phyloP scores from a whole-genome alignment of 805 yeast species.

The Saturnispora ahearnii region DNA sequence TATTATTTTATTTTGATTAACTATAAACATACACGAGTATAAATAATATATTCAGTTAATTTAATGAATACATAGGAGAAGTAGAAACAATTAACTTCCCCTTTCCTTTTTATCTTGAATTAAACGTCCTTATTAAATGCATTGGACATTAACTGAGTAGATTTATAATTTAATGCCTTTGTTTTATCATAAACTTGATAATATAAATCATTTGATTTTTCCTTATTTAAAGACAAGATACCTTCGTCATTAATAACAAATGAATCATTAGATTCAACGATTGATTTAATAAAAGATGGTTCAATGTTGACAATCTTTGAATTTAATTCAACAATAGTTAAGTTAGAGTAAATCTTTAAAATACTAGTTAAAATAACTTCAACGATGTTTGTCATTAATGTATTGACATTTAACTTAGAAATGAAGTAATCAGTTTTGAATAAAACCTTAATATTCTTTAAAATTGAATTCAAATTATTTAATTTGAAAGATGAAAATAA shows the following conservation, averaged over 20 bases:
- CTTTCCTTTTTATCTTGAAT: background rate
- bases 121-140: constrained; percentile 22
- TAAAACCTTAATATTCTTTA: constrained; percentile 39
- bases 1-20: background rate
- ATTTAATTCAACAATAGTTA: constrained; percentile 18
- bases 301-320: constrained; percentile 11
- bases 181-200: constrained; percentile 63
- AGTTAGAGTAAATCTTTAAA: constrained; percentile 20
- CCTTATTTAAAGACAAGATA: constrained; percentile 41
- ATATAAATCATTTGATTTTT: constrained; percentile 46
- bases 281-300: constrained; percentile 23
- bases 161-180: constrained; percentile 53
- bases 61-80: background rate
- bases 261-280: constrained; percentile 7
- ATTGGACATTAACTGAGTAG: constrained; percentile 46
- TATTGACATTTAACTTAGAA: constrained; percentile 30
- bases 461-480: constrained; percentile 39
- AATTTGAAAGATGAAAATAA: constrained; percentile 53
- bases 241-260: constrained; percentile 23
- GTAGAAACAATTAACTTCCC: background rate
- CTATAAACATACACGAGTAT: background rate
- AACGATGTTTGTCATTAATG: constrained; percentile 19
- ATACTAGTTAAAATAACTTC: constrained; percentile 19
- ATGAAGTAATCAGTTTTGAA: constrained; percentile 52
- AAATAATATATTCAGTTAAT: background rate